Evolutionary conservation across 2,329 filamentous ascomycete genomes (phyloP).

Genomic region (Xylariaceae sp.): DNA sequence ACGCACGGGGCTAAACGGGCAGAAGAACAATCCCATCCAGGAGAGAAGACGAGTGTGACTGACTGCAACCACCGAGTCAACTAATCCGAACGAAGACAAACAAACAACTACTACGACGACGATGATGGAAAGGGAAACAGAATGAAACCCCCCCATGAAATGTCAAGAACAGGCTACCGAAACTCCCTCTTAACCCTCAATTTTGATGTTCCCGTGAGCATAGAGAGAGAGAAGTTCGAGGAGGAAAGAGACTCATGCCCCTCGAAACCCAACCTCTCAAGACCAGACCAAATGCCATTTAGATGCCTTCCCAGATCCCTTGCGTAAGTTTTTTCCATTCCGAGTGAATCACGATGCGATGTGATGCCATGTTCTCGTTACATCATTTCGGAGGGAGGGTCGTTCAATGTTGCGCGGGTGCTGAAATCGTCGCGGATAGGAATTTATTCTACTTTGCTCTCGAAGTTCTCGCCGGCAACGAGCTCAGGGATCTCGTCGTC

Average conservation of each 20-base stretch:
- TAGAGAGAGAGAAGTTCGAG: not conserved
- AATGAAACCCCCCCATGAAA: not conserved
- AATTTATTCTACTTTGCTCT: slow-evolving; percentile 88
- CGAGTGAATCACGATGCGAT: slow-evolving; percentile 15
- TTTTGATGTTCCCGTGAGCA: slow-evolving; percentile 5
- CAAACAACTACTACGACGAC: not conserved
- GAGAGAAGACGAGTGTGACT: not conserved
- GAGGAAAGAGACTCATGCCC: slow-evolving; percentile 4
- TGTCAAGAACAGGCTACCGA: slow-evolving; percentile 13
- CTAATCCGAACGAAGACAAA: slow-evolving; percentile 9
- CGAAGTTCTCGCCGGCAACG: slow-evolving; percentile 96
- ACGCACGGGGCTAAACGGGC: slow-evolving; percentile 1
- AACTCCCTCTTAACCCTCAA: slow-evolving; percentile 13
- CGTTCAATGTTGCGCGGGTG: slow-evolving; percentile 9
- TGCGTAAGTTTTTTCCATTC: slow-evolving; percentile 8
- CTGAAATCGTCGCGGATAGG: not conserved
- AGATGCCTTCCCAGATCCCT: slow-evolving; percentile 5
- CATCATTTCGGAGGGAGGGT: slow-evolving; percentile 6
- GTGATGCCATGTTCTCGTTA: slow-evolving; percentile 12
- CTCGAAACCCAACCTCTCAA: not conserved
- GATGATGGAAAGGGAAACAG: slow-evolving; percentile 4
- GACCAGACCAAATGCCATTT: slow-evolving; percentile 15
- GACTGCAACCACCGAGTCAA: not conserved
- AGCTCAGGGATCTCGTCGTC: slow-evolving; percentile 96
- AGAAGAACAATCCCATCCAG: not conserved